Conservation (phyloP, 2,329 filamentous ascomycete genomes). For the Penicillium sp. region DNA sequence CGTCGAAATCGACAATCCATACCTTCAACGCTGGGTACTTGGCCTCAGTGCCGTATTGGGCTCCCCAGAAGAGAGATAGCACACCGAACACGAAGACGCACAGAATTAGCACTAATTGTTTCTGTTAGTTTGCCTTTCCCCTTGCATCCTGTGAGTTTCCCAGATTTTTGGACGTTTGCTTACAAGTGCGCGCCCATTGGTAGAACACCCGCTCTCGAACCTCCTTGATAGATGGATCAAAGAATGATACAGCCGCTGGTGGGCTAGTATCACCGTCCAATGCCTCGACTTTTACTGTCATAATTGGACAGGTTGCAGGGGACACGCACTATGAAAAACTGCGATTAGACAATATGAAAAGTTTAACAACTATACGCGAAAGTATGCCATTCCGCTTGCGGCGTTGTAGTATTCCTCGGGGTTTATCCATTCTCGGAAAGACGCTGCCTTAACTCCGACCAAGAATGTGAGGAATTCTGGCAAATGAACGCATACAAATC, state of each 20-base stretch:
- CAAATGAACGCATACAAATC: background rate
- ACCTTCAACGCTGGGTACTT: slow-evolving; percentile 52
- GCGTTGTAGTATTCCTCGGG: slow-evolving; percentile 1
- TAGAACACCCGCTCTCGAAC: slow-evolving; percentile 20
- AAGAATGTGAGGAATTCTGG: background rate
- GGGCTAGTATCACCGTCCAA: background rate
- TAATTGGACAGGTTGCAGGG: background rate
- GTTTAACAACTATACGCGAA: background rate
- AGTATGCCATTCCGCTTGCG: slow-evolving; percentile 9
- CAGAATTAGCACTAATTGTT: slow-evolving; percentile 40
- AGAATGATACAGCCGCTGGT: slow-evolving; percentile 26
- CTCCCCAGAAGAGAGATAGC: slow-evolving; percentile 61
- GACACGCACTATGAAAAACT: background rate
- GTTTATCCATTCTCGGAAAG: slow-evolving; percentile 5
- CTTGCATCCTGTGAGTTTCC: background rate
- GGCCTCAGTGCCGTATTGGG: slow-evolving; percentile 51
- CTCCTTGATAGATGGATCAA: slow-evolving; percentile 24
- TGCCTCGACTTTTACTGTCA: background rate
- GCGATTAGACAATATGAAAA: background rate
- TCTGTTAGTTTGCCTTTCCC: slow-evolving; percentile 1
- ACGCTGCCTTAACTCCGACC: slow-evolving; percentile 4
- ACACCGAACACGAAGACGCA: slow-evolving; percentile 56
- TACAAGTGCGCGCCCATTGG: slow-evolving; percentile 27
- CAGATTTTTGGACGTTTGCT: background rate
- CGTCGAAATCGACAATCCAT: slow-evolving; percentile 64